A percentile compares a stretch with the other conserved stretches of the same genome.
phyloP scores from a whole-genome alignment of 805 yeast genomes.

The Schizosaccharomyces lindneri region DNA sequence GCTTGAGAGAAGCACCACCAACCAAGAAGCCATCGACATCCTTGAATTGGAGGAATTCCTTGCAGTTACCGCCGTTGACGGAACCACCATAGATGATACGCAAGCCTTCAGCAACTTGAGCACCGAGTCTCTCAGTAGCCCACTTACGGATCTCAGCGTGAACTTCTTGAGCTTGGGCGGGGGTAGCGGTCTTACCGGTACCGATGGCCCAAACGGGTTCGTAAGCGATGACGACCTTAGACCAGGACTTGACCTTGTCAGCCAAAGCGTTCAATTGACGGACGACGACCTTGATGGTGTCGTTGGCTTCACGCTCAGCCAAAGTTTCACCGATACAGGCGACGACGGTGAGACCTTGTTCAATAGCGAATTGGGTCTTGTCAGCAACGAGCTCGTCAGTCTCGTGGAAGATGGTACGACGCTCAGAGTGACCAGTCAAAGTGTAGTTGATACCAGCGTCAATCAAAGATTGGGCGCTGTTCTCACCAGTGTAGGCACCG shows the following conservation, averaged over 20 bases:
- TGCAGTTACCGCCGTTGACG: slow-evolving; percentile 83
- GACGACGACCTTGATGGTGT: slow-evolving; percentile 65
- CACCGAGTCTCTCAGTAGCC: slow-evolving; percentile 55
- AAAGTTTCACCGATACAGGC: slow-evolving; percentile 90
- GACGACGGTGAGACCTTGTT: slow-evolving; percentile 69
- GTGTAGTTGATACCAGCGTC: slow-evolving; percentile 90
- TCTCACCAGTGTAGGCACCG: slow-evolving; percentile 97
- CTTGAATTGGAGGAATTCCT: slow-evolving; percentile 66
- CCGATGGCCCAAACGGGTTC: slow-evolving; percentile 99
- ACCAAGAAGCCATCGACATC: slow-evolving; percentile 97
- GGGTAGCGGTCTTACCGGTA: slow-evolving; percentile 96
- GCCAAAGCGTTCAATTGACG: slow-evolving; percentile 78
- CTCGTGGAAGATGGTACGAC: slow-evolving; percentile 84
- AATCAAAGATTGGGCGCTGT: slow-evolving; percentile 26
- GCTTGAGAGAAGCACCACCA: slow-evolving; percentile 97
- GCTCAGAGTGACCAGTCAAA: slow-evolving; percentile 92
- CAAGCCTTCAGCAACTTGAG: slow-evolving; percentile 43
- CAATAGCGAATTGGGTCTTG: slow-evolving; percentile 84
- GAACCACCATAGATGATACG: slow-evolving; percentile 98
- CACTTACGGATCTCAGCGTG: slow-evolving; percentile 71
- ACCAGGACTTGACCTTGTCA: slow-evolving; percentile 66
- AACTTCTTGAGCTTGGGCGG: slow-evolving; percentile 90
- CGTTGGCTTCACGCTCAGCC: slow-evolving; percentile 77
- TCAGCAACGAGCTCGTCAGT: slow-evolving; percentile 62
- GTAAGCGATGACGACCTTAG: slow-evolving; percentile 80